Percentiles rank a stretch among this genome's conserved stretches.
Conservation (phyloP, 164 flowering plant species). For the Macadamia tetraphylla region DNA sequence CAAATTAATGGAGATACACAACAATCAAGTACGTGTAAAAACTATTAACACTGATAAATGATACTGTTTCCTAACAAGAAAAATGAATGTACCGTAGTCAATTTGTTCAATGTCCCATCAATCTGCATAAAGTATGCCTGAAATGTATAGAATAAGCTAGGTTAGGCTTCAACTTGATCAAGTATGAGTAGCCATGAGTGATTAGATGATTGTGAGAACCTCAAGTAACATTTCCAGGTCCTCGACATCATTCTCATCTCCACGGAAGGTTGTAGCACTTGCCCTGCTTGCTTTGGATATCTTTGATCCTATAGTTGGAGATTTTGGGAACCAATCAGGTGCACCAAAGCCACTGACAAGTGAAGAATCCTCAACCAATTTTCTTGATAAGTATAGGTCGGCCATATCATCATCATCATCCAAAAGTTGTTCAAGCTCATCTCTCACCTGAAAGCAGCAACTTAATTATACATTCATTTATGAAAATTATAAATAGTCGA, state of each 20-base stretch:
- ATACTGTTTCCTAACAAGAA: no score
- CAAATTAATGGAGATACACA: no score
- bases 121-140: slow-evolving; percentile 99
- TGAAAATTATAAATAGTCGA: background rate
- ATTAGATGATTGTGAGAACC: slow-evolving; percentile 32
- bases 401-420: slow-evolving; percentile 99
- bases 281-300: slow-evolving; percentile 81
- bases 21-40: no score
- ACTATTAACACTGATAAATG: no score
- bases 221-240: slow-evolving; percentile 97
- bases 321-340: slow-evolving; percentile 60
- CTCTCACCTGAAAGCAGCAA: slow-evolving; percentile 56
- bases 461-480: background rate
- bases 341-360: slow-evolving; percentile 60
- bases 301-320: slow-evolving; percentile 75
- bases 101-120: slow-evolving; percentile 87
- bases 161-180: slow-evolving; percentile 3
- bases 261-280: slow-evolving; percentile 57
- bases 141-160: slow-evolving; percentile 16
- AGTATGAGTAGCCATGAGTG: slow-evolving; percentile 2
- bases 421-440: slow-evolving; percentile 93
- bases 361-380: slow-evolving; percentile 52
- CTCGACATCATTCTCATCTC: slow-evolving; percentile 91
- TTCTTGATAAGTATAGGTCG: slow-evolving; percentile 87
- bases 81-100: slow-evolving; percentile 80